Percentiles rank a stretch among this genome's conserved stretches.
phyloP scores from a whole-genome alignment of 345 rosid genomes.

The Eucalyptus polybractea region DNA sequence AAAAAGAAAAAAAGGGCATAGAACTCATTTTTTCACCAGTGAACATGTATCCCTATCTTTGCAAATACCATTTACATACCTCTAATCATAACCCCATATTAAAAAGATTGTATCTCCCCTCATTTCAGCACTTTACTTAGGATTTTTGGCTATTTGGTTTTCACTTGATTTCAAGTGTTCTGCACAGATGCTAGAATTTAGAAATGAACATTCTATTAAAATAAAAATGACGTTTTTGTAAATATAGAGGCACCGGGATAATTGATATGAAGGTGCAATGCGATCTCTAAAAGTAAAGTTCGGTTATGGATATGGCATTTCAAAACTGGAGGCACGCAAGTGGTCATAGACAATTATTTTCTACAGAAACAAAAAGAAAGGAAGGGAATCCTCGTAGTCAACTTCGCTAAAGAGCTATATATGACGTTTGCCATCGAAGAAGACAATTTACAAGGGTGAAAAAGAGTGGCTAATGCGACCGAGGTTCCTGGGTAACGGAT shows the following conservation, averaged over 20 bases:
- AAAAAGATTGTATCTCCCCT: not conserved
- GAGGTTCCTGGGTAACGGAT: not conserved
- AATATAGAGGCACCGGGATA: not conserved
- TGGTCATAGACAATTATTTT: not conserved
- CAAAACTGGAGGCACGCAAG: not conserved
- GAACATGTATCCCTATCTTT: not conserved
- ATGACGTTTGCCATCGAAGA: not conserved
- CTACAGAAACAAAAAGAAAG: not conserved
- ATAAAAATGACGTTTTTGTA: not conserved
- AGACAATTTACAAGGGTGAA: not conserved
- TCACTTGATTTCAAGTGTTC: not conserved
- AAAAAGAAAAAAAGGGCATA: too few relatives aligned
- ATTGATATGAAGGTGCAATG: not conserved
- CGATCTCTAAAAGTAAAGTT: not conserved
- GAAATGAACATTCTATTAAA: not conserved
- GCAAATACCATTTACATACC: not conserved
- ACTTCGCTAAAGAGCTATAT: not conserved
- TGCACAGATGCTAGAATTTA: not conserved
- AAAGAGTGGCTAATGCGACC: not conserved
- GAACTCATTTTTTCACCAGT: not conserved
- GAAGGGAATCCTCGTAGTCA: not conserved
- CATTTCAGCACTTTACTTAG: not conserved
- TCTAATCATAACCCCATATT: not conserved
- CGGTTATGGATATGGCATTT: not conserved
- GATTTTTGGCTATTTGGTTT: not conserved